Base-by-base conservation (phyloP, 768 basidiomycete genomes). In the Termitomyces sp. region DNA sequence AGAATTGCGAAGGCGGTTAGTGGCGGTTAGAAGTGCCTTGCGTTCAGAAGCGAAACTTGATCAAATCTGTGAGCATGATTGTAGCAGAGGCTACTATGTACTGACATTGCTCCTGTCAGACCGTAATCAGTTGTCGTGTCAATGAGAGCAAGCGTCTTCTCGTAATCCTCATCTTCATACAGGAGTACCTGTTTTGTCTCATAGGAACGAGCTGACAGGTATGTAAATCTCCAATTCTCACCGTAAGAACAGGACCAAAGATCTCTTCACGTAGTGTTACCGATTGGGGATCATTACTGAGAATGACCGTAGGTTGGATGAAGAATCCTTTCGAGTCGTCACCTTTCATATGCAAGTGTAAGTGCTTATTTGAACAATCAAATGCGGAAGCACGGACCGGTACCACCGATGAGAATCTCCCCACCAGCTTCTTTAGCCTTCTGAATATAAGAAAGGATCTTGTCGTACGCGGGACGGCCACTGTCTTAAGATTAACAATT, bases 241-340 rank as follows among this genome's bases (percentile, higher is more conserved):
- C 92, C 36, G 95, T 96, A 53, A 98, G 65, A 36, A 98, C 95
- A 26, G 97, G 97, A 1, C 97, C 97, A 65, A 99, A 98, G 65
- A 99, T 91, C 75, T 99, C 97, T 63, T 98, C 92, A 7, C 81
- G 82, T 84, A 99, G 91, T 2, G 94, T 95, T 45, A 95, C 72
- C 2, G 86, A 90, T 59, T 83, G 83, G 41, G 97, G 94, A 69
- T 98, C 92, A 68, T 90, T 90, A 64, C 88, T 96, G 59, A 92
- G 73, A 66, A 99, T 95, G 57, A 98, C 85, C 8, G 97, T 99
- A 4, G 97, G 97, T 70, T 94, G 85, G 58, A 99, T 78, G 72
- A 88, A 98, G 80, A 85, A 99, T 8, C 97, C 97, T 66, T 84
- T 92, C 24, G 92, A 93, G 70, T 89, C 88, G 68, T 98, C 92